These are phyloP conservation scores for Torulaspora quercuum DNA, from an alignment of 805 yeast genomes.

Conservation along the genomic window DNA sequence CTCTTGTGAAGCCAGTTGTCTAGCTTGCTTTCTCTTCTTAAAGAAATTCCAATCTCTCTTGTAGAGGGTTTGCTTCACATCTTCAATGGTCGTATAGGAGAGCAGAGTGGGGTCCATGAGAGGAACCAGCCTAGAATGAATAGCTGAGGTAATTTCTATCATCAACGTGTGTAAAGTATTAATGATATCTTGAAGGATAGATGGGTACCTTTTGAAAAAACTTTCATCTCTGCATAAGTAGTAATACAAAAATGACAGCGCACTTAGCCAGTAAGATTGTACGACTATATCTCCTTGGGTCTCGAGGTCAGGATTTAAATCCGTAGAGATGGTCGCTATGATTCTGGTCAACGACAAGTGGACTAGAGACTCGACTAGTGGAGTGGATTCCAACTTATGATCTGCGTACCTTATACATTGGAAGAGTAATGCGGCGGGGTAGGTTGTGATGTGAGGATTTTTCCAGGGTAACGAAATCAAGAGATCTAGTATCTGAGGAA, in stretches of 20 bases:
- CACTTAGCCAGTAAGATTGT: constrained; percentile 86
- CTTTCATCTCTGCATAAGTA: constrained; percentile 67
- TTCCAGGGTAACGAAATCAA: constrained; percentile 59
- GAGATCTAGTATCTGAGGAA: constrained; percentile 68
- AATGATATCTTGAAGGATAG: constrained; percentile 55
- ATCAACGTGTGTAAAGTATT: constrained; percentile 56
- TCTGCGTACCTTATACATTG: constrained; percentile 71
- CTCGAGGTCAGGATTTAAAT: constrained; percentile 12
- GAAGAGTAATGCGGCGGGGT: constrained; percentile 67
- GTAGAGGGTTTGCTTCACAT: constrained; percentile 69
- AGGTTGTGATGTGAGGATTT: constrained; percentile 44
- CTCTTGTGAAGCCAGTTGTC: constrained; percentile 16
- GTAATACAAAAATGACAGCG: constrained; percentile 70
- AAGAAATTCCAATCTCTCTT: constrained; percentile 69
- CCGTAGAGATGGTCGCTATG: constrained; percentile 46
- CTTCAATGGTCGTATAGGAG: constrained; percentile 79
- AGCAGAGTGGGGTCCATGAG: constrained; percentile 65
- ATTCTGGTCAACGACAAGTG: constrained; percentile 60
- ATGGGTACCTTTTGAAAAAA: constrained; percentile 53
- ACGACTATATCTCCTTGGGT: constrained; percentile 58
- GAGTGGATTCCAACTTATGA: constrained; percentile 47
- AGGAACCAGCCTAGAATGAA: constrained; percentile 55
- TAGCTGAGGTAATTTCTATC: constrained; percentile 62
- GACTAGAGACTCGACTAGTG: constrained; percentile 55
- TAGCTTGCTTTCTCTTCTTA: constrained; percentile 39